Percentiles rank a stretch among this genome's conserved stretches.
Evolutionary conservation across 2,329 filamentous ascomycete species (phyloP).

Genomic region (Sclerotinia glacialis): DNA sequence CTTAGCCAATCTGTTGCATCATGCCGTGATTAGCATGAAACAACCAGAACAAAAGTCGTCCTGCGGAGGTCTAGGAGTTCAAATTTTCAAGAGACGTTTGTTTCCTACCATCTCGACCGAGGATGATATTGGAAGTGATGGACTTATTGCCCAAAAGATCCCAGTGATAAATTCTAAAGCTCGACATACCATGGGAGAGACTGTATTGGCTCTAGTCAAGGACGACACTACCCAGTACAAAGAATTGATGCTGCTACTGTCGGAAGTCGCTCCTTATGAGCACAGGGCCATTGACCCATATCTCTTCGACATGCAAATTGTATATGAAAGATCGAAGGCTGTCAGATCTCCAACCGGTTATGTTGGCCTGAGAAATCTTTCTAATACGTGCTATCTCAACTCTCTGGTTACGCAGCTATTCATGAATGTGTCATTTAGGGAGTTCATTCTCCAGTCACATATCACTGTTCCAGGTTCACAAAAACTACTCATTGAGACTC

Average conservation of each 20-base stretch:
- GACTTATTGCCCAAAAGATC: conserved; percentile 40
- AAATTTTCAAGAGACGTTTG: conserved; percentile 61
- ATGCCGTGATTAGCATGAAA: conserved; percentile 37
- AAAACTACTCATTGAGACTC: conserved; percentile 70
- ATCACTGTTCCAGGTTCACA: conserved; percentile 59
- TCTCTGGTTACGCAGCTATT: conserved; percentile 91
- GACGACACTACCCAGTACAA: conserved; percentile 49
- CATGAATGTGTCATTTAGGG: conserved; percentile 87
- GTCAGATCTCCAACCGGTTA: conserved; percentile 79
- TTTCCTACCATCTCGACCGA: conserved; percentile 54
- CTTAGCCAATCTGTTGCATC: conserved; percentile 41
- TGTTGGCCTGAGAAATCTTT: conserved; percentile 85
- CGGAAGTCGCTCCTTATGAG: conserved; percentile 51
- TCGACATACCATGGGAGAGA: conserved; percentile 57
- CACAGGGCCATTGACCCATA: conserved; percentile 48
- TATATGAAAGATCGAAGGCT: conserved; percentile 63
- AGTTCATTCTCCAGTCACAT: conserved; percentile 69
- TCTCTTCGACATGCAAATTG: conserved; percentile 57
- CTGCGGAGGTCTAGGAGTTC: conserved; percentile 45
- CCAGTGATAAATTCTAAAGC: conserved; percentile 55
- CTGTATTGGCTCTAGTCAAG: conserved; percentile 56
- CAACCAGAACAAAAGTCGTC: conserved; percentile 31
- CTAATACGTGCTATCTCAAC: conserved; percentile 96
- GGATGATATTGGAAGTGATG: conserved; percentile 32
- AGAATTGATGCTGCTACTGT: conserved; percentile 51